Conservation (phyloP, 345 rosid genomes). For the Camelina laxa region DNA sequence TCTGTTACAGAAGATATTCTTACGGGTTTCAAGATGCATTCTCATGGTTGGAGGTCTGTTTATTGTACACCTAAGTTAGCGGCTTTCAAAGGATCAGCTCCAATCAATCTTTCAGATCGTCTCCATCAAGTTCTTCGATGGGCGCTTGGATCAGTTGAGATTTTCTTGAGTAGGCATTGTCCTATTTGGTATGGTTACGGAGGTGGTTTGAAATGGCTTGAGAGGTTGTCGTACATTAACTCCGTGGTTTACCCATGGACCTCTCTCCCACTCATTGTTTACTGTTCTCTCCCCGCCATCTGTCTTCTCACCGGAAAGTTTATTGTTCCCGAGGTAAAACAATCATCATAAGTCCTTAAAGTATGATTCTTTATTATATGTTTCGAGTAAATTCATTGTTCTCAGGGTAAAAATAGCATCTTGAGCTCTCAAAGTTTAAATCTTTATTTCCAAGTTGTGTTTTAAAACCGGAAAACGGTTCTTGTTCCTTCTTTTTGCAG, state of each 20-base stretch:
- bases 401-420: neutral
- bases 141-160: slow-evolving; percentile 99
- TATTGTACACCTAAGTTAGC: slow-evolving; percentile 90
- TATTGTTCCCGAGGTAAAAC: slow-evolving; percentile 93
- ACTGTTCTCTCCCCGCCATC: slow-evolving; percentile 96
- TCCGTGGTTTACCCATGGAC: slow-evolving; percentile 98
- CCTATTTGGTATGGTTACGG: slow-evolving; percentile 99
- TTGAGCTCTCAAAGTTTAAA: slow-evolving; percentile 22
- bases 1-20: slow-evolving; percentile 95
- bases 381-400: neutral
- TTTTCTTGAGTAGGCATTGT: slow-evolving; percentile 94
- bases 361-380: neutral
- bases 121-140: slow-evolving; percentile 96
- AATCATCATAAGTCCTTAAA: slow-evolving; percentile 22
- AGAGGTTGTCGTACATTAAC: slow-evolving; percentile 91
- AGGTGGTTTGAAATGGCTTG: slow-evolving; percentile 96
- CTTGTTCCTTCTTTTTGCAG: slow-evolving; percentile 51
- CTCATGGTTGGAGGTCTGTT: slow-evolving; percentile 99
- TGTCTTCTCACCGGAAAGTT: slow-evolving; percentile 96
- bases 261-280: slow-evolving; percentile 85
- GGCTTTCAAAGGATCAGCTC: slow-evolving; percentile 97
- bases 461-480: neutral
- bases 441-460: slow-evolving; percentile 66
- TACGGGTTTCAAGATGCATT: slow-evolving; percentile 98
- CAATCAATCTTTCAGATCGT: slow-evolving; percentile 96